Conservation (phyloP, 1,139 yeast genomes). For the Zhuliangozyma parablackwelliae region DNA sequence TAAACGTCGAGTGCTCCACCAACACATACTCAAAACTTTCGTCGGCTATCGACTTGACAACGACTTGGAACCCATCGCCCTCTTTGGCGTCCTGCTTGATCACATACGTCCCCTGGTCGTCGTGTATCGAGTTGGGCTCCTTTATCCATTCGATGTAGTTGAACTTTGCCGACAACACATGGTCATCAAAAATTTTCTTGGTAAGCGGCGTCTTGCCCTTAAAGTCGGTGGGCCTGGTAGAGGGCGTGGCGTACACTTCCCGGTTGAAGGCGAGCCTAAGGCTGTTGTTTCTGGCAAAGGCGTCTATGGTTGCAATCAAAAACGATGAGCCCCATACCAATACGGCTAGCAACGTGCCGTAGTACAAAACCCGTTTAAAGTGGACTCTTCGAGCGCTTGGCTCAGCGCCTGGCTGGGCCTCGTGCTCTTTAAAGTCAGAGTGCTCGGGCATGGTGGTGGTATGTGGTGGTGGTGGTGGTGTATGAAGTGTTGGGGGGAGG, state of each 20-base stretch:
- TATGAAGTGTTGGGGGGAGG: not conserved
- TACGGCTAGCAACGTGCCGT: conserved; percentile 22
- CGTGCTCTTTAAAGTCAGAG: too few species aligned
- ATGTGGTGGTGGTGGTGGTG: too few species aligned
- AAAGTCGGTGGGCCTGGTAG: conserved; percentile 26
- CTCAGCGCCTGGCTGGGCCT: too few species aligned
- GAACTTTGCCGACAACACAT: conserved; percentile 45
- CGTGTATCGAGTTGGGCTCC: conserved; percentile 37
- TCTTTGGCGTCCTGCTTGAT: conserved; percentile 21
- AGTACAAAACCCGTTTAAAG: conserved; percentile 3
- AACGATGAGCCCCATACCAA: conserved; percentile 39
- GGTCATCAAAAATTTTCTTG: conserved; percentile 18
- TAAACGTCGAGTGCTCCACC: conserved; percentile 46
- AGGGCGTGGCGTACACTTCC: conserved; percentile 19
- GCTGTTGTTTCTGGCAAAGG: conserved; percentile 11
- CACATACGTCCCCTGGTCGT: conserved; percentile 56
- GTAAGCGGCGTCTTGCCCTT: conserved; percentile 24
- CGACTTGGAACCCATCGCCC: conserved; percentile 17
- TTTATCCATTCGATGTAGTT: conserved; percentile 66
- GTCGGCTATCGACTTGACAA: conserved; percentile 50
- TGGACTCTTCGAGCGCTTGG: not conserved
- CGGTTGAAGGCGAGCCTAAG: conserved; percentile 5
- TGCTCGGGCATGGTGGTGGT: too few species aligned
- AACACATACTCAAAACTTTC: conserved; percentile 39
- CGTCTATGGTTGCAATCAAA: conserved; percentile 24